Percentiles rank a stretch among this genome's conserved stretches.
phyloP scores from a whole-genome alignment of 208 protist genomes.

The Acanthamoeba royreba region DNA sequence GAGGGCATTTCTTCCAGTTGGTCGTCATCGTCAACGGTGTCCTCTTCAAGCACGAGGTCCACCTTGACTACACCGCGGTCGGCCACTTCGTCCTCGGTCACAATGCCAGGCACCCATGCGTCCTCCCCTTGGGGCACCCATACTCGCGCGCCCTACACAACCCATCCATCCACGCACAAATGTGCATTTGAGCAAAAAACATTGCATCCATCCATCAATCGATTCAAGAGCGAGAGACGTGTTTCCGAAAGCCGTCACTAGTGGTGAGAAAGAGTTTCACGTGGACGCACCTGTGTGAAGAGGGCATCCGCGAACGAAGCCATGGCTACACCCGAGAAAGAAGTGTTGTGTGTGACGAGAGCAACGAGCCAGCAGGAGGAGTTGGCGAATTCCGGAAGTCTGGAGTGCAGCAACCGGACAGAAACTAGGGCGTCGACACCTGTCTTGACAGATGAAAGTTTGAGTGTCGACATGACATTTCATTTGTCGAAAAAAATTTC shows the following conservation, averaged over 20 bases:
- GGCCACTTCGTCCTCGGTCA: neutral
- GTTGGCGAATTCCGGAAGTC: no score
- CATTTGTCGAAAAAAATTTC: no score
- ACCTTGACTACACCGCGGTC: neutral
- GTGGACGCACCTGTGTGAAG: neutral
- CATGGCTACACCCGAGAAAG: no score
- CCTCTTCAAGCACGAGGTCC: neutral
- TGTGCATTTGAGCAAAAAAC: neutral
- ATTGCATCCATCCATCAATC: no score
- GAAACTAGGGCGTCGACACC: no score
- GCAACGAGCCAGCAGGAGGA: no score
- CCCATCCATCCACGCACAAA: neutral
- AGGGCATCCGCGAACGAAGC: neutral
- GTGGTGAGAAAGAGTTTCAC: no score
- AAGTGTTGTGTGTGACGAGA: neutral
- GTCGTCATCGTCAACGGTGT: neutral
- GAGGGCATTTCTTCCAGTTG: neutral
- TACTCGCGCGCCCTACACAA: neutral
- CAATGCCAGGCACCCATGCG: neutral
- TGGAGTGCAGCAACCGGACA: no score
- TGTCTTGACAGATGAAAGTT: no score
- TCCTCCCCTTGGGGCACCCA: neutral
- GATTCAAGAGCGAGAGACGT: no score
- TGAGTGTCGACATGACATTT: no score
- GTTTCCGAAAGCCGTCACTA: no score